Evolutionary conservation across 1,139 yeast species (phyloP).

Genomic region (Candida pseudoviswanathii): DNA sequence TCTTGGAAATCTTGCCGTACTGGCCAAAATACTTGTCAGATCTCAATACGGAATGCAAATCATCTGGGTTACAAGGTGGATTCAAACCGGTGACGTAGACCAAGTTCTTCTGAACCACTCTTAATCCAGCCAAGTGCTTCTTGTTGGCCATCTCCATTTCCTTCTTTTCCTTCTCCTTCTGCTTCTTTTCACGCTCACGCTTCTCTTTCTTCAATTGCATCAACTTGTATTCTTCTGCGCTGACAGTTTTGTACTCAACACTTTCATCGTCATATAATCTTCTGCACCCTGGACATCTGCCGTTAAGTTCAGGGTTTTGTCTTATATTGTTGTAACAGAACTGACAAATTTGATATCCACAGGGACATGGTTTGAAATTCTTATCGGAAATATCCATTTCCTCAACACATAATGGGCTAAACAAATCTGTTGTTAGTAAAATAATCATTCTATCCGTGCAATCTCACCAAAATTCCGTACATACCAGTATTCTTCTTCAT

Average conservation of each 20-base stretch:
- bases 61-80: slow-evolving; percentile 89
- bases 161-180: slow-evolving; percentile 87
- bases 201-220: slow-evolving; percentile 81
- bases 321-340: slow-evolving; percentile 96
- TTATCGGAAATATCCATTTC: slow-evolving; percentile 96
- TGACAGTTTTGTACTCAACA: slow-evolving; percentile 81
- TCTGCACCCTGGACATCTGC: slow-evolving; percentile 97
- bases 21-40: slow-evolving; percentile 97
- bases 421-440: slow-evolving; percentile 22
- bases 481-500: slow-evolving; percentile 76
- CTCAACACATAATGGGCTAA: slow-evolving; percentile 90
- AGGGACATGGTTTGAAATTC: slow-evolving; percentile 97
- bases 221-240: slow-evolving; percentile 80
- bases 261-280: slow-evolving; percentile 90
- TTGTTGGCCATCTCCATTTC: slow-evolving; percentile 88
- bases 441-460: slow-evolving; percentile 2
- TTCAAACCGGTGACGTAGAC: slow-evolving; percentile 96
- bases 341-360: slow-evolving; percentile 98
- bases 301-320: slow-evolving; percentile 92
- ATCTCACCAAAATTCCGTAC: slow-evolving; percentile 20
- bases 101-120: slow-evolving; percentile 95
- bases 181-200: slow-evolving; percentile 84
- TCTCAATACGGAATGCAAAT: slow-evolving; percentile 78
- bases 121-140: slow-evolving; percentile 93
- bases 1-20: slow-evolving; percentile 92